These are phyloP conservation scores for Pleomassaria siparia DNA, from an alignment of 2,329 filamentous ascomycete species.

Conservation along the genomic window DNA sequence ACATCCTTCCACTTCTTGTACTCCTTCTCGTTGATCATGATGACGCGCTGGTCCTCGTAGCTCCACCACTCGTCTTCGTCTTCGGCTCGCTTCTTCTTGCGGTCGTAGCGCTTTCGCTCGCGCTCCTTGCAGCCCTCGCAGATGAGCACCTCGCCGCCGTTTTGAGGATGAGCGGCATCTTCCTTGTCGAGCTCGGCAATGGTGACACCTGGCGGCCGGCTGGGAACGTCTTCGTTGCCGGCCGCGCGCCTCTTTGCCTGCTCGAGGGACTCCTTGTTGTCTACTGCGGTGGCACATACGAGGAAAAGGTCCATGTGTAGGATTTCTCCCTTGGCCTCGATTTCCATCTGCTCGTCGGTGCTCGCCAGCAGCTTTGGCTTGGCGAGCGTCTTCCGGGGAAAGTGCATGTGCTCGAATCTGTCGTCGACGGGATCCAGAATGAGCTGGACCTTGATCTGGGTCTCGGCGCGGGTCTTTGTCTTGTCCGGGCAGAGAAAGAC, in stretches of 20 bases:
- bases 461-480: slow-evolving; percentile 88
- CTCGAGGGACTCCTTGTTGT: slow-evolving; percentile 65
- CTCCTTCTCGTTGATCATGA: slow-evolving; percentile 43
- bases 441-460: slow-evolving; percentile 88
- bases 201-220: slow-evolving; percentile 39
- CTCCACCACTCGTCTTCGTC: slow-evolving; percentile 81
- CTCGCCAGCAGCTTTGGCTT: slow-evolving; percentile 90
- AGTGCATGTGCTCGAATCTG: slow-evolving; percentile 76
- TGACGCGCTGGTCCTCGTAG: slow-evolving; percentile 48
- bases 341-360: slow-evolving; percentile 68
- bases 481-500: slow-evolving; percentile 31
- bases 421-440: slow-evolving; percentile 73
- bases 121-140: slow-evolving; percentile 88
- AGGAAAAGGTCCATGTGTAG: slow-evolving; percentile 46
- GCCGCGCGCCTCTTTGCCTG: slow-evolving; percentile 67
- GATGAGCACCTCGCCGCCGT: slow-evolving; percentile 92
- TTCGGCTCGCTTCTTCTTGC: slow-evolving; percentile 94
- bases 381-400: slow-evolving; percentile 88
- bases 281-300: slow-evolving; percentile 91
- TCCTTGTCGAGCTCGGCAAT: slow-evolving; percentile 54
- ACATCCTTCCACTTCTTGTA: slow-evolving; percentile 38
- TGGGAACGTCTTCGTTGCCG: slow-evolving; percentile 43
- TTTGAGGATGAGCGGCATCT: slow-evolving; percentile 72
- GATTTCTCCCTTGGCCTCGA: slow-evolving; percentile 64
- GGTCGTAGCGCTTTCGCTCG: slow-evolving; percentile 84